Evolutionary conservation across 2,329 filamentous ascomycete species (phyloP), one percentile per base, ranked within the genome.

Genomic region (Penicillium crustosum): DNA sequence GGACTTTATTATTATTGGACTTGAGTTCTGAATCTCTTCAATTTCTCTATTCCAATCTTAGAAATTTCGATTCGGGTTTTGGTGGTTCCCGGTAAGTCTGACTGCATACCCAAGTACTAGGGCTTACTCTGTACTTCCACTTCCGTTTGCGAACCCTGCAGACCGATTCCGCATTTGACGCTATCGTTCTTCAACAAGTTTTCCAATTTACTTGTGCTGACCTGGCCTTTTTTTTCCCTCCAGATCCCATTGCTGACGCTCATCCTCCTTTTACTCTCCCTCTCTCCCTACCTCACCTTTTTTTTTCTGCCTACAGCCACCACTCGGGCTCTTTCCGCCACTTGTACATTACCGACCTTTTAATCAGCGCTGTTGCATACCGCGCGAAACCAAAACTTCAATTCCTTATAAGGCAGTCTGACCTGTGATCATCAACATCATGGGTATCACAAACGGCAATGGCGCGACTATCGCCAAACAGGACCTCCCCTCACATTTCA

Each of bases 401-500:
- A 59, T 62, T 59, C 51, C 64, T 64, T 65, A 60, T 57, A 69
- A 64, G 66, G 62, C 64, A 65, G 47, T 55, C 52, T 61, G 64
- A 62, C 60, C 66, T 68, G 60, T 72, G 69, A 70, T 70, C 12
- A 43, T 27, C 21, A 47, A 50, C 68, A 76, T 63, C 67, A 79
- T 79, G 77, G 69, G 70, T 61, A 69, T 72, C 56, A 62, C 71
- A 59, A 77, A 77, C 65, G 73, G 70, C 59, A 64, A 85, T 70
- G 83, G 78, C 71, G 87, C 88, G 55, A 92, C 90, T 74, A 86
- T 91, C 65, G 88, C 91, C 68, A 91, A 89, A 79, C 86, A 91
- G 81, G 87, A 90, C 66, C 78, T 99, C 62, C 86, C 92, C 62
- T 83, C 91, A 78, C 94, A 99, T 82, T 99, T 97, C 79, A 96